A percentile compares a stretch with the other conserved stretches of the same genome.
These are phyloP conservation scores for Aspergillus glaucus DNA, from an alignment of 2,329 filamentous ascomycete species.

Conservation along the genomic window DNA sequence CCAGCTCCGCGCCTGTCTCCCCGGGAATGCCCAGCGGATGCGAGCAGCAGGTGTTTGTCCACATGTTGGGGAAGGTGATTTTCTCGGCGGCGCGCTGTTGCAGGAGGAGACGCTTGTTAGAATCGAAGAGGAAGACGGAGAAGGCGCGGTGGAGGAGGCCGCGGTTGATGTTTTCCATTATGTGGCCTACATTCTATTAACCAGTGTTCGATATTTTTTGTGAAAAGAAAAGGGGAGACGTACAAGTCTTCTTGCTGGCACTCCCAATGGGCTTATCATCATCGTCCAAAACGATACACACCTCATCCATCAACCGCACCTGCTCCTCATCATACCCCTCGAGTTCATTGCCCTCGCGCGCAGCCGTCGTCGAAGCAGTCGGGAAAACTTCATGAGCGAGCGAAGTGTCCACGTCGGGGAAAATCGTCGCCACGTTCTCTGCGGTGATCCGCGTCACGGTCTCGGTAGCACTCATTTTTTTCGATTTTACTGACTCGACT, in stretches of 20 bases:
- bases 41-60: constrained; percentile 99
- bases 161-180: constrained; percentile 98
- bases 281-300: constrained; percentile 93
- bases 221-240: constrained; percentile 28
- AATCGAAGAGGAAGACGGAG: constrained; percentile 96
- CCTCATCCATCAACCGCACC: constrained; percentile 96
- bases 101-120: constrained; percentile 82
- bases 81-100: constrained; percentile 95
- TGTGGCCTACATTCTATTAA: constrained; percentile 59
- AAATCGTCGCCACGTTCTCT: constrained; percentile 77
- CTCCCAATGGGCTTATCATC: constrained; percentile 90
- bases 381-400: constrained; percentile 48
- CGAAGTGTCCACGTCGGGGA: constrained; percentile 69
- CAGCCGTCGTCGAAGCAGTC: constrained; percentile 32
- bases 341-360: constrained; percentile 60
- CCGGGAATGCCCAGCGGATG: constrained; percentile 87
- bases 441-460: constrained; percentile 64
- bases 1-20: constrained; percentile 78
- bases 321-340: constrained; percentile 95
- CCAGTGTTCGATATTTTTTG: not conserved
- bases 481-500: constrained; percentile 1
- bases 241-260: constrained; percentile 96
- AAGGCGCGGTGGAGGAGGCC: constrained; percentile 95
- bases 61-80: constrained; percentile 98
- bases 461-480: constrained; percentile 41